Percentiles rank a stretch among this genome's conserved stretches.
Evolutionary conservation across 495 filamentous ascomycete genomes (phyloP).

Genomic region (Aspergillus conjunctus): DNA sequence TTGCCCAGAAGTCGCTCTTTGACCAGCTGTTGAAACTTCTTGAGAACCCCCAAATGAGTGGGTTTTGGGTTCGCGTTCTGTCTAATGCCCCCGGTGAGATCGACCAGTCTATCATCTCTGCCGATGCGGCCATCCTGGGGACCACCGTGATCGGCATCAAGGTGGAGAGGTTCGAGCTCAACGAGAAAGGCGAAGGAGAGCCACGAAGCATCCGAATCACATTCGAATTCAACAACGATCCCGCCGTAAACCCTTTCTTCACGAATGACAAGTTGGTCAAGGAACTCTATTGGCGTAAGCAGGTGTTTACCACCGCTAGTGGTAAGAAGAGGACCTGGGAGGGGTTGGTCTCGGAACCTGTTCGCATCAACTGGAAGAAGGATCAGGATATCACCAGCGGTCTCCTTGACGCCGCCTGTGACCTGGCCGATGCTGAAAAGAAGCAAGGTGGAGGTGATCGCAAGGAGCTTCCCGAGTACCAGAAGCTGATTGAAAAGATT

Average conservation of each 20-base stretch:
- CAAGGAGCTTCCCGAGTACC: conserved; percentile 51
- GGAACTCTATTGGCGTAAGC: conserved; percentile 79
- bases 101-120: conserved; percentile 79
- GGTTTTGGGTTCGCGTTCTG: conserved; percentile 90
- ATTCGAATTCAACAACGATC: conserved; percentile 47
- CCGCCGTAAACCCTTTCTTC: conserved; percentile 69
- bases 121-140: conserved; percentile 69
- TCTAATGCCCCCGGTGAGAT: conserved; percentile 80
- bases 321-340: conserved; percentile 60
- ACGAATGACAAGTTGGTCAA: conserved; percentile 76
- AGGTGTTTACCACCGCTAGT: conserved; percentile 34
- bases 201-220: conserved; percentile 50
- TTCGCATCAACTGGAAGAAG: conserved; percentile 84
- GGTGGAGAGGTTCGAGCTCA: conserved; percentile 77
- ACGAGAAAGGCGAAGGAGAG: conserved; percentile 55
- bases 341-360: conserved; percentile 81
- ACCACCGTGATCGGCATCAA: conserved; percentile 60
- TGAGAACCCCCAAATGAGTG: conserved; percentile 56
- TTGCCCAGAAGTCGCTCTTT: conserved; percentile 61
- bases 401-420: conserved; percentile 68
- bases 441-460: conserved; percentile 41
- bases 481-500: conserved; percentile 52
- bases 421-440: conserved; percentile 67
- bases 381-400: conserved; percentile 82
- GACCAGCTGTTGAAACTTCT: conserved; percentile 67